Conservation (phyloP, 1,139 yeast species). For the Candida tropicalis region DNA sequence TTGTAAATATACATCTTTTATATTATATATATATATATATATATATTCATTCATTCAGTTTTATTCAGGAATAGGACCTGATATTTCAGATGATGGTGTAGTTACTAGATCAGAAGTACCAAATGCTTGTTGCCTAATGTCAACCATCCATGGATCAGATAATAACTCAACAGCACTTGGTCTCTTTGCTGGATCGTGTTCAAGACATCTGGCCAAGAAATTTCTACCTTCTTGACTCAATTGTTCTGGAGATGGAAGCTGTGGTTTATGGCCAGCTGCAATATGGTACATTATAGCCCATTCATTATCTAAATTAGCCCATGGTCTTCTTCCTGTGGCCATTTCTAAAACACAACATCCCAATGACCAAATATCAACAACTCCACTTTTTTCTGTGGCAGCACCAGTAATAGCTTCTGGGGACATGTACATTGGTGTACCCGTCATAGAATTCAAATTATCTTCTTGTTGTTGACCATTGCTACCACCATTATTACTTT, state of each 20-base stretch:
- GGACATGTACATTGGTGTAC: conserved; percentile 99
- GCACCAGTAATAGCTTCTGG: conserved; percentile 94
- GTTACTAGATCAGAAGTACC: conserved; percentile 33
- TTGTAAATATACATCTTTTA: conserved; percentile 10
- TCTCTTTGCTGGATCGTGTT: conserved; percentile 79
- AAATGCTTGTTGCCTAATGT: conserved; percentile 72
- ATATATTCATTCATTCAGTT: not conserved
- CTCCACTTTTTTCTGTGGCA: conserved; percentile 65
- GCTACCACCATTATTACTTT: not conserved
- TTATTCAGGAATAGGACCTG: conserved; percentile 8
- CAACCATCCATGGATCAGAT: conserved; percentile 88
- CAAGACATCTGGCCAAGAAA: conserved; percentile 76
- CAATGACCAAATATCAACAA: conserved; percentile 81
- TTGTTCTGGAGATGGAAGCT: conserved; percentile 78
- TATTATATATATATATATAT: not conserved
- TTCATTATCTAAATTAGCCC: conserved; percentile 93
- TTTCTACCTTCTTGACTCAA: conserved; percentile 70
- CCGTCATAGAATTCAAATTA: conserved; percentile 66
- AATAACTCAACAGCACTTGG: conserved; percentile 84
- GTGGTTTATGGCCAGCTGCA: conserved; percentile 94
- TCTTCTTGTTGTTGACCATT: conserved; percentile 18
- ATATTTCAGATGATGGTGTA: conserved; percentile 43
- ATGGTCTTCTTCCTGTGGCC: conserved; percentile 83
- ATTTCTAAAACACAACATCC: conserved; percentile 83
- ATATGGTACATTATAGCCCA: conserved; percentile 99